Base-by-base conservation (phyloP, 306 rosid species). In the Cucurbita pepo region DNA sequence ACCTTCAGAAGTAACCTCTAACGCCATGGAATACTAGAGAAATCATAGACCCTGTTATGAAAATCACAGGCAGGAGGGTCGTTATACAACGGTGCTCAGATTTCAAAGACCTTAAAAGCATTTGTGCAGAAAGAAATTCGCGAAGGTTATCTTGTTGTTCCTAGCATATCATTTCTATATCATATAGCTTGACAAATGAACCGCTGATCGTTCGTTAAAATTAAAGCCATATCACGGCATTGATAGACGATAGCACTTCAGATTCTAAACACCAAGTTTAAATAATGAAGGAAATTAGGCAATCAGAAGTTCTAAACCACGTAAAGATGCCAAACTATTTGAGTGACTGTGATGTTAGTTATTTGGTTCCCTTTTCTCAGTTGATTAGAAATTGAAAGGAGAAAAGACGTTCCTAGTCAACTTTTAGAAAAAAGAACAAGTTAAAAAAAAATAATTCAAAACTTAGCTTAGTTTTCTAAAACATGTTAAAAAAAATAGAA, bases 1-100 rank as follows among this genome's bases (percentile, higher is more conserved):
- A 79, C 87, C 69, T 75, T 81, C 66, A 55, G 50, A 77, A 54
- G 74, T 16, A 70, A 77, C 73, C 83, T 85, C 77, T 74, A 74
- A 37, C 12, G 21, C 82, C 75, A 53, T 71, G 75, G 69, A 82
- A 85, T 83, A 51, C 56, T 69, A 66, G 77, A 65, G 65, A 83
- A 56, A 59, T 78, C 43, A 67, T 58, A 73, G 77, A 57, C 78
- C 82, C 89, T 84, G 56, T 69, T 30, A 14, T 15, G 81, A 62
- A 54, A 74, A 71, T 53, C 71, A 58, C 4, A 15, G 43, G 12
- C 12, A 5, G 71, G 36, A 21, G 40, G 36, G 7, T 43, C 18
- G 14, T 65, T 30, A 41, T 43, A 65, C 34, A 30, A 30, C 34
- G 34, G 34, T 45, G 19, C 72, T 66, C 4, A 14, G 56, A 21